Conservation (phyloP, 1,139 yeast species). For the Blastobotrys raffinosifermentans region DNA sequence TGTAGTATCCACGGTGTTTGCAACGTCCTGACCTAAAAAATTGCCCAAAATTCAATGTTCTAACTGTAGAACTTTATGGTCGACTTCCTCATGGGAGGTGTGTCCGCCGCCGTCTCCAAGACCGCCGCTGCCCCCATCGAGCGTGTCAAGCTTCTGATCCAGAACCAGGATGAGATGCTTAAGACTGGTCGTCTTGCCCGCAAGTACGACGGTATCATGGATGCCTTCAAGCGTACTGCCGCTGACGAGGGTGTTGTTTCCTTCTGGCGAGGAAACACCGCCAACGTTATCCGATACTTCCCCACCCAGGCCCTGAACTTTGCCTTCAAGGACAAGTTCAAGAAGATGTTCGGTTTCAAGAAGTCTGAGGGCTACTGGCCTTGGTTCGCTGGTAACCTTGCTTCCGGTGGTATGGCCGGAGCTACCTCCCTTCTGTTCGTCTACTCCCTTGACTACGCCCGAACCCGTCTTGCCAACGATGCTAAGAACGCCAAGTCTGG, state of each 20-base stretch:
- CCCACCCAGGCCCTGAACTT: slow-evolving; percentile 72
- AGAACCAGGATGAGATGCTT: slow-evolving; percentile 79
- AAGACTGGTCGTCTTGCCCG: slow-evolving; percentile 70
- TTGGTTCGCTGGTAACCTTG: slow-evolving; percentile 76
- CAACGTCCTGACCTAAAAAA: background rate
- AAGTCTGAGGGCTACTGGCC: slow-evolving; percentile 60
- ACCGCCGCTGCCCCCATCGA: slow-evolving; percentile 83
- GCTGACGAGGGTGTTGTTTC: slow-evolving; percentile 65
- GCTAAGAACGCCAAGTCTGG: slow-evolving; percentile 62
- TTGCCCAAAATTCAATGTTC: background rate
- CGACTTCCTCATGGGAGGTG: slow-evolving; percentile 76
- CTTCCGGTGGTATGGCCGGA: slow-evolving; percentile 82
- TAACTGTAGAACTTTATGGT: slow-evolving; percentile 37
- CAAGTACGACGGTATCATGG: slow-evolving; percentile 62
- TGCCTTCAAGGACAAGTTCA: slow-evolving; percentile 80
- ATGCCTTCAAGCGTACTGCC: slow-evolving; percentile 68
- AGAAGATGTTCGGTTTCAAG: slow-evolving; percentile 73
- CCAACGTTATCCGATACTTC: slow-evolving; percentile 79
- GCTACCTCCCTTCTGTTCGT: slow-evolving; percentile 69
- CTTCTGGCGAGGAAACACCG: slow-evolving; percentile 84
- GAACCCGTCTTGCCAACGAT: slow-evolving; percentile 80
- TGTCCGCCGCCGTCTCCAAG: slow-evolving; percentile 79
- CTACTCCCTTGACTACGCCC: slow-evolving; percentile 77
- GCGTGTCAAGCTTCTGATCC: slow-evolving; percentile 74
- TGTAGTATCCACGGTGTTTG: background rate